Evolutionary conservation across 306 rosid species (phyloP), one percentile per base, ranked within the genome.

Genomic region (Senna tora): DNA sequence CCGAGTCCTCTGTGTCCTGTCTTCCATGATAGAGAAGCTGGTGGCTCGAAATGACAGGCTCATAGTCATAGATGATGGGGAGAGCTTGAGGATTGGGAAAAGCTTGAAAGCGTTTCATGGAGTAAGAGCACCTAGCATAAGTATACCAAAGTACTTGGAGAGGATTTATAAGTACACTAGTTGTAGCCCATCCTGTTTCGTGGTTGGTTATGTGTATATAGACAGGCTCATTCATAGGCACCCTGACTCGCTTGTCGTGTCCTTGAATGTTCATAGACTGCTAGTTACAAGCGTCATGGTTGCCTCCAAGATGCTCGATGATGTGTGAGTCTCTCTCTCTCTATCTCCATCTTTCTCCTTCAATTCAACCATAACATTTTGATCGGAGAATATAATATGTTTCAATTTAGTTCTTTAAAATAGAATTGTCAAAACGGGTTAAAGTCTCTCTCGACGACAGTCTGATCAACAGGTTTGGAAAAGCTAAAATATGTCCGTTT

Each of bases 251-350:
- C 92, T 94, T 10, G 87, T 94, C 46, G 46, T 84, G 51, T 89
- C 96, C 78, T 81, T 89, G 86, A 94, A 91, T 47, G 88, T 94
- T 5, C 98, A 94, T 75, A 80, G 98, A 33, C 64, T 94, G 77
- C 80, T 91, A 17, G 88, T 91, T 71, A 87, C 98, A 19, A 77
- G 90, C 61, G 69, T 87, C 71, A 84, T 94, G 97, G 84, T 94
- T 15, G 98, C 98, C 75, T 91, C 98, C 64, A 94, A 94, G 90
- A 83, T 89, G 85, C 90, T 94, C 5, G 98, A 94, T 76, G 98
- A 94, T 65, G 92, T 74, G 98, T 91, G 80, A 94, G 97, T 82
- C 78, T 42, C 45, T 62, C 36, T 64, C 72, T 45, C n/a, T n/a
- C n/a, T n/a, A n/a, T n/a, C 56, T 9, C 9, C 6, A 42, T 47